phyloP scores from a whole-genome alignment of 768 basidiomycete species.

The Lactarius akahatsu region DNA sequence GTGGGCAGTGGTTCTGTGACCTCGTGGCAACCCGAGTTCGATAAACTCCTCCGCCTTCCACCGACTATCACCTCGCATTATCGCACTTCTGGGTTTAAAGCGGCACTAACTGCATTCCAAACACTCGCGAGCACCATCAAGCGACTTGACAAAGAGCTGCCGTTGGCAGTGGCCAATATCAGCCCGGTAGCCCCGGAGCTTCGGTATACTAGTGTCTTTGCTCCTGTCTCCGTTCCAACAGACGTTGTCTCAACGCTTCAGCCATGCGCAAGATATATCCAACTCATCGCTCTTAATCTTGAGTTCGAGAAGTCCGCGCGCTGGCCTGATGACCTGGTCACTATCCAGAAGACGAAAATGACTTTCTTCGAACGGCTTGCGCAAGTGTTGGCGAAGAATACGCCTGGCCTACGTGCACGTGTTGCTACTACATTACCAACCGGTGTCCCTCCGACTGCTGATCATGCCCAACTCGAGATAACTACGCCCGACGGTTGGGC shows the following conservation, averaged over 20 bases:
- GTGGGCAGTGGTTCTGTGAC: constrained; percentile 51
- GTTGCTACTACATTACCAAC: constrained; percentile 59
- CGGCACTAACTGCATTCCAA: constrained; percentile 78
- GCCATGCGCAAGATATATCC: constrained; percentile 59
- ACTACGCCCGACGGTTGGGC: constrained; percentile 82
- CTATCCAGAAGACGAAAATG: constrained; percentile 91
- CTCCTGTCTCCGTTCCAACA: constrained; percentile 68
- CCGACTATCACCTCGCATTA: constrained; percentile 48
- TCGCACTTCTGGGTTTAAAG: constrained; percentile 59
- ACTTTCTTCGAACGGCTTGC: constrained; percentile 88
- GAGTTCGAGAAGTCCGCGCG: constrained; percentile 90
- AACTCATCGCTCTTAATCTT: constrained; percentile 70
- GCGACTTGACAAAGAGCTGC: constrained; percentile 65
- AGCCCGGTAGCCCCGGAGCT: constrained; percentile 71
- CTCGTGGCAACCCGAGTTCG: constrained; percentile 60
- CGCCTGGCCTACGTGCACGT: constrained; percentile 50
- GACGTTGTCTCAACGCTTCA: constrained; percentile 54
- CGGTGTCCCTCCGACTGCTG: constrained; percentile 55
- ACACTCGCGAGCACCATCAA: constrained; percentile 73
- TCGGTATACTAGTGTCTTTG: constrained; percentile 81
- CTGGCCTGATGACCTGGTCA: constrained; percentile 93
- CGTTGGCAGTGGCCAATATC: constrained; percentile 73
- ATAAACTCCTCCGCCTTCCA: constrained; percentile 58
- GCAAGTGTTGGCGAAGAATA: constrained; percentile 53
- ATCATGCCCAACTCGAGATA: constrained; percentile 73